Conservation (phyloP, 2,329 filamentous ascomycete species). For the Colletotrichum melonis region DNA sequence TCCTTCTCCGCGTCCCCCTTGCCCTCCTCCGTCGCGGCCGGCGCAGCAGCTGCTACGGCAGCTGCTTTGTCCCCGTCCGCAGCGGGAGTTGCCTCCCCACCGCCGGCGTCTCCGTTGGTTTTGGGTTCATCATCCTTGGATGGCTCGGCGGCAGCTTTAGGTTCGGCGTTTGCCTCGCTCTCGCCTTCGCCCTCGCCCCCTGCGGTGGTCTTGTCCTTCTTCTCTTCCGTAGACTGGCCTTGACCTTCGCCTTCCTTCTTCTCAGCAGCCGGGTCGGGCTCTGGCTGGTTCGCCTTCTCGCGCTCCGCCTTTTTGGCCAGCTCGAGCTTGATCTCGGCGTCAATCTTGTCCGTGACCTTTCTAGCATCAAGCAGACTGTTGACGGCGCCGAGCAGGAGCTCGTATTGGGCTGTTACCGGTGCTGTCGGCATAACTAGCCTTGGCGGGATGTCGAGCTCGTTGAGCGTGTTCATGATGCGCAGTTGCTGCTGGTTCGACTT, state of each 20-base stretch:
- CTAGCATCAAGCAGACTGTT: conserved; percentile 76
- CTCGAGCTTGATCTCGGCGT: conserved; percentile 74
- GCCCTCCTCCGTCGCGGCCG: conserved; percentile 31
- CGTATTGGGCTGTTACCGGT: conserved; percentile 77
- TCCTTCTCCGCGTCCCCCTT: conserved; percentile 41
- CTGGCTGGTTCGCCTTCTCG: conserved; percentile 49
- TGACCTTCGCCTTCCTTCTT: conserved; percentile 14
- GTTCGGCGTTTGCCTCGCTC: conserved; percentile 17
- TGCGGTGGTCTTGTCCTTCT: conserved; percentile 5
- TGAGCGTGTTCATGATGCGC: conserved; percentile 78
- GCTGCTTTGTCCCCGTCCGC: conserved; percentile 9
- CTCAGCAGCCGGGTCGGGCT: conserved; percentile 19
- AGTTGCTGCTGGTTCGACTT: conserved; percentile 81
- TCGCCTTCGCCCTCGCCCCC: neutral
- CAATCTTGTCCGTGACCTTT: conserved; percentile 81
- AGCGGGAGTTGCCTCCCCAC: conserved; percentile 9
- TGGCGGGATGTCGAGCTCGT: conserved; percentile 76
- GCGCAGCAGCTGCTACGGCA: conserved; percentile 8
- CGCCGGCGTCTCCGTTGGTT: conserved; percentile 28
- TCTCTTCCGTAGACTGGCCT: conserved; percentile 10
- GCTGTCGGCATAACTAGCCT: conserved; percentile 80
- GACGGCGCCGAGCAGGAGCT: conserved; percentile 76
- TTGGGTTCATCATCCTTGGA: conserved; percentile 23
- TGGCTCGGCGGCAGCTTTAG: conserved; percentile 8
- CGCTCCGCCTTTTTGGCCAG: conserved; percentile 66